A percentile compares a stretch with the other conserved stretches of the same genome.
These are phyloP conservation scores for Diaporthe caulivora DNA, from an alignment of 2,329 filamentous ascomycete genomes.

Conservation along the genomic window DNA sequence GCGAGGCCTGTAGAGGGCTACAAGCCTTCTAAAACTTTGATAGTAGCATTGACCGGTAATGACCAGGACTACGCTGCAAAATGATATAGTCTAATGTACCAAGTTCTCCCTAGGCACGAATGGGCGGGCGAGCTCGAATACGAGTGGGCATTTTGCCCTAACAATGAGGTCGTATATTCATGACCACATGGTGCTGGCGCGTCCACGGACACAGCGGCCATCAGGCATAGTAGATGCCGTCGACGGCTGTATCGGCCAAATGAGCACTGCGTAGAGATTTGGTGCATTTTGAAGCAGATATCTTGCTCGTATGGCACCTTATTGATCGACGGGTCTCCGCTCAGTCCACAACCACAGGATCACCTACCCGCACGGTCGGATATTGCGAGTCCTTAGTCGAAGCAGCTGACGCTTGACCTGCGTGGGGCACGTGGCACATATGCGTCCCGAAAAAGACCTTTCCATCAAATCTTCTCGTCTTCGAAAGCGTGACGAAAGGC, in stretches of 20 bases:
- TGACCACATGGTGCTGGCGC: background rate
- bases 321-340: background rate
- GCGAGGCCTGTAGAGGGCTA: background rate
- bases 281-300: background rate
- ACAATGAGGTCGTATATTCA: background rate
- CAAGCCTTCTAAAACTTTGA: background rate
- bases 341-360: slow-evolving; percentile 51
- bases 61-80: background rate
- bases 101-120: background rate
- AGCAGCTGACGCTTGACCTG: background rate
- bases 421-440: slow-evolving; percentile 63
- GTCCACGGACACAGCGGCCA: background rate
- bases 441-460: slow-evolving; percentile 94
- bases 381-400: slow-evolving; percentile 49
- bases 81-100: no score
- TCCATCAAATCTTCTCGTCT: slow-evolving; percentile 85
- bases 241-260: no score
- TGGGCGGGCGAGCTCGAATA: background rate
- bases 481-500: slow-evolving; percentile 88
- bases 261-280: background rate
- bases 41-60: background rate
- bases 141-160: no score
- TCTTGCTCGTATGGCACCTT: background rate
- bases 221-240: background rate
- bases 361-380: slow-evolving; percentile 65